Evolutionary conservation across 768 basidiomycete genomes (phyloP), one percentile per base, ranked within the genome.

Genomic region (Hydnum rufescens): DNA sequence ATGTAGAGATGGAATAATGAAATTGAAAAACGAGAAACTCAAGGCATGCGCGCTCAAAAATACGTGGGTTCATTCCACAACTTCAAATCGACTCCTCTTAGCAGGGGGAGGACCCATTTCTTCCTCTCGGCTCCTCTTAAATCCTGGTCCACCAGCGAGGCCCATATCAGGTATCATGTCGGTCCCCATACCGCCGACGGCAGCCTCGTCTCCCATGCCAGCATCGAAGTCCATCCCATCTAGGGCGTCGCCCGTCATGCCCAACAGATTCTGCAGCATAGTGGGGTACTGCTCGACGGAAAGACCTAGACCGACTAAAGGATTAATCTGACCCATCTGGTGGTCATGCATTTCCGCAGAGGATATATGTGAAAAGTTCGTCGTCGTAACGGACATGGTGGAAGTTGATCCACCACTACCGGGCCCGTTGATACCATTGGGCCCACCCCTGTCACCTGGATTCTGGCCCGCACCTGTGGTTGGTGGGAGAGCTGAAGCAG

Each of bases 231-330:
- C 67, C 26, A 70, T 60, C 13, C 67, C 71, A 64, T 68, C 64
- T 60, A 80, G 71, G 3, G 70, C 70, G 57, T 82, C 82, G 29
- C 74, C 76, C 60, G 66, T 73, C 42, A 84, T 75, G 54, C 55
- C 55, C 22, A 56, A 42, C n/a, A 89, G 70, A 51, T 75, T 79
- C 63, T 79, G 77, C 57, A 92, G 63, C 53, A 92, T 84, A 56
- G 75, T 63, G 52, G 74, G 74, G 66, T 92, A 95, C 64, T 89
- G 84, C 61, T 90, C 85, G 59, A 92, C 87, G 16, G 80, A 76
- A 52, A 92, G 73, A 8, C 88, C 89, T 77, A 90, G 82, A 18
- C 78, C 82, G 16, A 80, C 82, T 39, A 95, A 71, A 4, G 86
- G 85, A 64, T 93, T 89, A 58, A 85, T 42, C 4, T 53, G 26